Evolutionary conservation across 108 stramenopile genomes (phyloP).

Genomic region (Fragilariopsis cylindrus): DNA sequence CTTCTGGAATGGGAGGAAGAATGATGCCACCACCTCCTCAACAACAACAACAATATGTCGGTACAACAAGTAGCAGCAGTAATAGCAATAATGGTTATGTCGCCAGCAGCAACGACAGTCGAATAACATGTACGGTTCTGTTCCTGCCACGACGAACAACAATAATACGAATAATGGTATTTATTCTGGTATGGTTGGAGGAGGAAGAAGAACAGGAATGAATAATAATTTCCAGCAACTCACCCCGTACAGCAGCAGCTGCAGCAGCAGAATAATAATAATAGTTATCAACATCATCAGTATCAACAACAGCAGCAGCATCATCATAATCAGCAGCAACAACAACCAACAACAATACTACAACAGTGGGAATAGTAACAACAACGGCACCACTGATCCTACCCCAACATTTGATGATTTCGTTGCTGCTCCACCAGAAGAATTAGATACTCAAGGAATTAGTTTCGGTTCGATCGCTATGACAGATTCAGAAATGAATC

Average conservation of each 20-base stretch:
- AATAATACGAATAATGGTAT: slow-evolving; percentile 13
- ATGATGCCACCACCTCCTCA: background rate
- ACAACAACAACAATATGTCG: too few relatives aligned
- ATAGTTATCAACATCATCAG: background rate
- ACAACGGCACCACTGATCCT: background rate
- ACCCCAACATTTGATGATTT: slow-evolving; percentile 34
- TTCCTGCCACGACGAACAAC: background rate
- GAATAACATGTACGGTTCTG: background rate
- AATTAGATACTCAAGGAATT: slow-evolving; percentile 29
- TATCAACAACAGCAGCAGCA: slow-evolving; percentile 11
- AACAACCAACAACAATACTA: slow-evolving; percentile 14
- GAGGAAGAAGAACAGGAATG: slow-evolving; percentile 1
- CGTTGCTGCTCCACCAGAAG: slow-evolving; percentile 34
- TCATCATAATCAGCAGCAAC: slow-evolving; percentile 6
- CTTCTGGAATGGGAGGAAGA: background rate
- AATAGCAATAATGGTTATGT: background rate
- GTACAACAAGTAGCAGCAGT: slow-evolving; percentile 1
- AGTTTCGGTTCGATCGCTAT: slow-evolving; percentile 52
- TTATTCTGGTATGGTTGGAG: background rate
- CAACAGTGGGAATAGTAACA: background rate
- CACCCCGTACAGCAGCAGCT: too few relatives aligned
- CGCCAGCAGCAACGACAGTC: background rate
- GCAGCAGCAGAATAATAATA: too few relatives aligned
- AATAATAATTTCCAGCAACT: too few relatives aligned
- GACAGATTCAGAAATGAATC: slow-evolving; percentile 29